A percentile compares a stretch with the other conserved stretches of the same genome.
Conservation (phyloP, 306 rosid species). For the Psophocarpus tetragonolobus region DNA sequence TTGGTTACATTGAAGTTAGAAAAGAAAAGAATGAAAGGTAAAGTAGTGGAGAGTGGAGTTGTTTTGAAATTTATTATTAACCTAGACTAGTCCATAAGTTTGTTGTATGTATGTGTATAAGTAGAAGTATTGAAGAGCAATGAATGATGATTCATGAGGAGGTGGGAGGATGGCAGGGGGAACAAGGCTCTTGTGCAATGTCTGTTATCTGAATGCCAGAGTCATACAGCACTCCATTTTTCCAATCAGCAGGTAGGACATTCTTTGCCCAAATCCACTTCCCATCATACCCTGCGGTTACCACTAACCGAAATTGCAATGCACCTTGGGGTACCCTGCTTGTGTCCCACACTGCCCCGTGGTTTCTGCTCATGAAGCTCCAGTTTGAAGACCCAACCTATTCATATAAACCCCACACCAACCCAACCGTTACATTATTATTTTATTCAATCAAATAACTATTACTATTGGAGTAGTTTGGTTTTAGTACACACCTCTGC, state of each 20-base stretch:
- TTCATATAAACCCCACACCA: not conserved
- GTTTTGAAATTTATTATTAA: too few species aligned
- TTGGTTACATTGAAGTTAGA: too few species aligned
- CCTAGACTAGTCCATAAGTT: too few species aligned
- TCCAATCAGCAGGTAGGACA: conserved; percentile 80
- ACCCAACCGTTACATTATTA: not conserved
- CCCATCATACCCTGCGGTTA: conserved; percentile 74
- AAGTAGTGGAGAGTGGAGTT: too few species aligned
- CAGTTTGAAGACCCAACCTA: conserved; percentile 74
- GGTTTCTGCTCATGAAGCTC: conserved; percentile 58
- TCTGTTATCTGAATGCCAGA: conserved; percentile 70
- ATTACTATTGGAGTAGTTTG: too few species aligned
- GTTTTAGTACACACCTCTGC: conserved; percentile 60
- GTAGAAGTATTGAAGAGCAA: not conserved
- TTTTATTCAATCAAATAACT: not conserved
- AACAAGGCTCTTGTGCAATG: conserved; percentile 74
- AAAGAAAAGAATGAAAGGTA: too few species aligned
- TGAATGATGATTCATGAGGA: conserved; percentile 39
- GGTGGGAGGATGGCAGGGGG: conserved; percentile 47
- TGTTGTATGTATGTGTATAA: conserved; percentile 13
- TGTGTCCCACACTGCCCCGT: conserved; percentile 89
- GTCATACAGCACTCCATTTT: conserved; percentile 53
- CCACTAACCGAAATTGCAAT: conserved; percentile 66
- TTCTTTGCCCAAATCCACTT: conserved; percentile 73
- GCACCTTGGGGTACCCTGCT: conserved; percentile 70